Base-by-base conservation (phyloP, 2,329 filamentous ascomycete species). In the Penicillium sp. region DNA sequence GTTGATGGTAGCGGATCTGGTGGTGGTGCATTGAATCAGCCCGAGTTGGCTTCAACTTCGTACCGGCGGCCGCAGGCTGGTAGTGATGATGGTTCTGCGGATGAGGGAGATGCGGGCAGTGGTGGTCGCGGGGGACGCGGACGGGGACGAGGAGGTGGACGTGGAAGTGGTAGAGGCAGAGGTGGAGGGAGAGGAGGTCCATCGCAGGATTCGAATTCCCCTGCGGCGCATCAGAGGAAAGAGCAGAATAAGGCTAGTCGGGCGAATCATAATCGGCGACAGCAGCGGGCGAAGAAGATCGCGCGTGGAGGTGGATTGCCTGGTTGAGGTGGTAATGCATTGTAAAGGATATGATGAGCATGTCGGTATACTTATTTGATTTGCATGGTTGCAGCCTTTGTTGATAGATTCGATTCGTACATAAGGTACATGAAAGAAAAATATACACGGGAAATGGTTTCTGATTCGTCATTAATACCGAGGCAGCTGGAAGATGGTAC, bases 241-340 rank as follows among this genome's bases (percentile, higher is more conserved):
- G 92, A 96, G 67, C 85, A 88, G 21, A 89, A 86, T 61, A 96
- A 96, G 70, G 81, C 86, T 2, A 89, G 88, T 18, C 80, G 88
- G 54, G 91, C 90, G 26, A 96, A 96, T 67, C 91, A 96, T 68
- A 94, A 91, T 70, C 84, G 92, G 21, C 82, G 91, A 43, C 89
- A 95, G 66, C 81, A 83, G 62, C 72, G 83, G 51, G 83, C 82
- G 39, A 82, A 74, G 67, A 86, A 86, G 70, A 82, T 86, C 75
- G 82, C 83, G 2, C 75, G 82, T 55, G 83, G 78, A 45, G 82
- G 82, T 21, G 66, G 68, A 5, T 56, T 73, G 61, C 68, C 65
- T 42, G 68, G 63, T 33, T 71, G 51, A 56, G 18, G 9, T 15
- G 43, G 17, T 18, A 17, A 7, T 24, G 27, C 30, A 37, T 18